Base-by-base conservation (phyloP, 768 basidiomycete genomes). In the Naganishia friedmannii region DNA sequence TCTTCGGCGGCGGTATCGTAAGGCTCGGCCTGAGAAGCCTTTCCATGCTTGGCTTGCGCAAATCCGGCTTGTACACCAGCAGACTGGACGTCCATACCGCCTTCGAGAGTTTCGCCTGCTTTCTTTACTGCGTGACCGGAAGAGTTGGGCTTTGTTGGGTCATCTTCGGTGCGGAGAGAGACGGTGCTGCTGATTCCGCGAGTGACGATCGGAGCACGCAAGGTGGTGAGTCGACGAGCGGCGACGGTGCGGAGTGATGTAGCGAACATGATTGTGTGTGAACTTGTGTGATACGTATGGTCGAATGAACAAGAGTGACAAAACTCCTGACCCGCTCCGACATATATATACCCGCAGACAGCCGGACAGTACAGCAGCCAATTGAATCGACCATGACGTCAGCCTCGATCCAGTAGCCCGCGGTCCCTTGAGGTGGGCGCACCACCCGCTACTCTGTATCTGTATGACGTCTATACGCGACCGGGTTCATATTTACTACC, bases 41-140 rank as follows among this genome's bases (percentile, higher is more conserved):
- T 26, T 13, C 67, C 67, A 29, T 54, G 28, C 58, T 73, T 55
- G 28, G 69, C 73, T 39, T 78, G 66, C n/a, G 72, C 31, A 21
- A 70, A 31, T 9, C 71, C 75, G 5, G 71, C 73, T 68, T 71
- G 68, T 7, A 75, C 74, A n/a, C 73, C 67, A 13, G 73, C 76
- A n/a, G 77, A 73, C 58, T 76, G 74, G 56, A 77, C 73, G 55
- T 80, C 76, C 10, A 68, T 26, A 65, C 77, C 74, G 26, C 70
- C 70, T 53, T 78, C 76, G 15, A 70, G 54, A 4, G 73, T 54
- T 53, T 73, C 66, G 10, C 67, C 39, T 26, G 76, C 57, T 60
- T 80, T 80, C 45, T 72, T 39, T 17, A 70, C 72, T 15, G 78
- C 73, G 70, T 80, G 79, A 17, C 79, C 77, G 68, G 75, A 76